phyloP scores from a whole-genome alignment of 2,329 filamentous ascomycete species.

The Fusarium oxysporum region DNA sequence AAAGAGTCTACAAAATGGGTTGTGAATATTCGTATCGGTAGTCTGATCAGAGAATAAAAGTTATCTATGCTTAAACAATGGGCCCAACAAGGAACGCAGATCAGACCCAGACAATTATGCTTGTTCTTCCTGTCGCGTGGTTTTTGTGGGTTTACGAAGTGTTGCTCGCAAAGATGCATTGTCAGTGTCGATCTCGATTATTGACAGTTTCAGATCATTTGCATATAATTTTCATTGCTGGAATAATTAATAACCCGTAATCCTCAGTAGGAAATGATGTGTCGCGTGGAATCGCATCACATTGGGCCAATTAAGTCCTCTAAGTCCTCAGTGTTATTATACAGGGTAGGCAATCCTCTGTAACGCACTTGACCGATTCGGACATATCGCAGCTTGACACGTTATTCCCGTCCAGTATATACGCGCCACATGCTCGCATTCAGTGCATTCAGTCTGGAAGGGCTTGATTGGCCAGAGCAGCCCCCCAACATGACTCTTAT shows the following conservation, averaged over 20 bases:
- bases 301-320: too few relatives aligned
- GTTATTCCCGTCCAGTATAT: not conserved
- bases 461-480: not conserved
- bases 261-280: accelerated
- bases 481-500: too few relatives aligned
- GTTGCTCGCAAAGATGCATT: not conserved
- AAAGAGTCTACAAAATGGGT: accelerated
- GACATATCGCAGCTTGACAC: not conserved
- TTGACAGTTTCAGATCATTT: not conserved
- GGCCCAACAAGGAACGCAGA: not conserved
- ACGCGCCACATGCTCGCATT: not conserved
- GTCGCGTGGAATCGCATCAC: accelerated
- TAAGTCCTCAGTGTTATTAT: not conserved
- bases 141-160: not conserved
- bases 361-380: too few relatives aligned
- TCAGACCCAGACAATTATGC: accelerated
- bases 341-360: not conserved
- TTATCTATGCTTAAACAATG: not conserved
- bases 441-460: not conserved
- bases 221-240: accelerated
- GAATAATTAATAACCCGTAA: accelerated
- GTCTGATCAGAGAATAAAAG: not conserved
- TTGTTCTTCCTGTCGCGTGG: not conserved
- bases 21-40: not conserved
- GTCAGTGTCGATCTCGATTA: not conserved